These are phyloP conservation scores for Cryptococcus depauperatus DNA, from an alignment of 1,284 basidiomycete genomes.

Conservation along the genomic window DNA sequence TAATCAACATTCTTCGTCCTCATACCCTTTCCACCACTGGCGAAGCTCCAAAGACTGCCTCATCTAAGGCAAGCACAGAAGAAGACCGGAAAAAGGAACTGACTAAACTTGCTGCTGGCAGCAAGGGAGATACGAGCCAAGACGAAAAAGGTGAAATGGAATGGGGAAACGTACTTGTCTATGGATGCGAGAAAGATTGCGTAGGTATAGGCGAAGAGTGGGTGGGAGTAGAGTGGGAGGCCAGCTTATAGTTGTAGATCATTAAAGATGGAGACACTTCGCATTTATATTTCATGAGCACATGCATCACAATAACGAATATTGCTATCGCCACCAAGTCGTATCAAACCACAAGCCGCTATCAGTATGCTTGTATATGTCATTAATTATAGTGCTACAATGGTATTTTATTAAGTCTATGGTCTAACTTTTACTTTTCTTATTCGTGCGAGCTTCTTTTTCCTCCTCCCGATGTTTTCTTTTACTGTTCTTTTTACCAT, in stretches of 20 bases:
- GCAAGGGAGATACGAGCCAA: conserved; percentile 14
- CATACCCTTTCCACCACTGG: conserved; percentile 29
- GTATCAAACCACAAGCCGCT: too few species aligned
- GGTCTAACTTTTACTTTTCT: conserved; percentile 2
- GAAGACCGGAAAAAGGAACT: conserved; percentile 38
- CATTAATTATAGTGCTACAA: neutral
- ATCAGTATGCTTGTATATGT: neutral
- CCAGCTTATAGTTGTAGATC: conserved; percentile 1
- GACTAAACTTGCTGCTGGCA: conserved; percentile 21
- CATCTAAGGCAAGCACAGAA: conserved; percentile 19
- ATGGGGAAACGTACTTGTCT: conserved; percentile 45
- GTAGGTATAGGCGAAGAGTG: conserved; percentile 43
- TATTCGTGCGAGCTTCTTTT: neutral
- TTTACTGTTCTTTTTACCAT: conserved; percentile 5
- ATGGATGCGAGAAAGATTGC: conserved; percentile 43
- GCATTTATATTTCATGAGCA: neutral
- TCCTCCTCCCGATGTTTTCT: conserved; percentile 12
- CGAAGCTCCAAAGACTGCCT: conserved; percentile 2
- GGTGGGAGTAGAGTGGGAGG: conserved; percentile 46
- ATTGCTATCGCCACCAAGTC: neutral
- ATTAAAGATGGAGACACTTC: neutral
- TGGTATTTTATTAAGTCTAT: neutral
- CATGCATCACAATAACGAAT: neutral
- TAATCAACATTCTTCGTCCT: conserved; percentile 39
- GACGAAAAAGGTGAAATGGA: conserved; percentile 41